Evolutionary conservation across 2,329 filamentous ascomycete species (phyloP), one percentile per base, ranked within the genome.

Genomic region (Bimuria novae-zelandiae): DNA sequence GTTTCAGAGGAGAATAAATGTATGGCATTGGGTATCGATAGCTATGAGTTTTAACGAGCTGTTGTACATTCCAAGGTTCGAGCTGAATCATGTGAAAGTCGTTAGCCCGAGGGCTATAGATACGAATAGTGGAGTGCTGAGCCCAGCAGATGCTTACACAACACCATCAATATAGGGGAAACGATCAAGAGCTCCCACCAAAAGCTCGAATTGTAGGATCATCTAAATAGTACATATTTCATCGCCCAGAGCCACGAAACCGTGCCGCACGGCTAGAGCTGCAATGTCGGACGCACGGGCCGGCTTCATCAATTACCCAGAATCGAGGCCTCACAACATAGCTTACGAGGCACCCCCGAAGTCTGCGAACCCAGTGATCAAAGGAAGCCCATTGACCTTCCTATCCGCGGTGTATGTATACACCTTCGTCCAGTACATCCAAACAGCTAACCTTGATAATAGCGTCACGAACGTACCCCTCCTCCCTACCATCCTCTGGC

Each of bases 401-500:
- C 84, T 82, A 36, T 82, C 84, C 47, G 83, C 79, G 52, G 65
- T 89, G 87, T 89, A 75, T 68, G 81, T 55, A 11, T 25, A 14
- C 14, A 4, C 7, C 12, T 14, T 5, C 11, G 12, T 4, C 72
- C 29, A 12, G 14, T 17, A 3, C 7, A 35, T 14, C 27, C 25
- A 29, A n/a, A 10, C n/a, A 32, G 41, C 45, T 53, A n/a, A 60
- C 43, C 23, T 46, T n/a, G 39, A 30, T n/a, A n/a, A n/a, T 42
- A 89, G 87, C 17, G 73, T 92, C 37, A 77, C 83, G 1, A 83
- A 82, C 22, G 75, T 86, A n/a, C 75, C 77, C 10, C 79, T 82
- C 37, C 57, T 93, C 7, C 87, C 89, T 54, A 82, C 79, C 51
- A 74, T 83, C 40, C 80, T 92, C 56, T 95, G 88, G 87, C 76